Conservation (phyloP, 1,284 basidiomycete species). For the Xerocomus tenax region DNA sequence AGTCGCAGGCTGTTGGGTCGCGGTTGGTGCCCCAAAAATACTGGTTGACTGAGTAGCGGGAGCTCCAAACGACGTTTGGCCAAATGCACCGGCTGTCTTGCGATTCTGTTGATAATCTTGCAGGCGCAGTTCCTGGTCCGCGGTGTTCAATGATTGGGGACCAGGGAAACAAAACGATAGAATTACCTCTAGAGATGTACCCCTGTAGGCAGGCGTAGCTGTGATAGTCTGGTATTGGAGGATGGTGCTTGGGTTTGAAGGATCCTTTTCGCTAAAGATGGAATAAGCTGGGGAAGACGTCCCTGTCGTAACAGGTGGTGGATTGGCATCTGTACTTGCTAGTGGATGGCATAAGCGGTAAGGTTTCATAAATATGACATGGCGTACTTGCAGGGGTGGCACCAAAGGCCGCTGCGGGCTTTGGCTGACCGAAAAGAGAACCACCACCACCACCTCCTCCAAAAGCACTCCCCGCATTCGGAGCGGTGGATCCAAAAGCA, state of each 20-base stretch:
- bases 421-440: constrained; percentile 42
- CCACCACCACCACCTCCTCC: constrained; percentile 31
- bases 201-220: constrained; percentile 62
- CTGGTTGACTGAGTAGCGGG: constrained; percentile 22
- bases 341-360: constrained; percentile 12
- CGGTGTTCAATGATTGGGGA: not conserved
- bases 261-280: constrained; percentile 53
- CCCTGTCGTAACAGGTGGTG: constrained; percentile 53
- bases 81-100: constrained; percentile 53
- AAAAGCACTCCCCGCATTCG: constrained; percentile 35
- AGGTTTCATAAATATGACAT: constrained; percentile 1
- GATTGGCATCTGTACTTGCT: constrained; percentile 30
- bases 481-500: constrained; percentile 39
- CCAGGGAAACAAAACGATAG: constrained; percentile 1
- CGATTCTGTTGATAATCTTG: constrained; percentile 72
- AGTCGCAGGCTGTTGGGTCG: constrained; percentile 30
- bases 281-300: constrained; percentile 52
- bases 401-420: constrained; percentile 45
- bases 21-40: constrained; percentile 38
- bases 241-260: constrained; percentile 32
- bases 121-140: constrained; percentile 53
- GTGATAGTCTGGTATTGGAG: constrained; percentile 66
- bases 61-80: constrained; percentile 33
- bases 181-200: constrained; percentile 61
- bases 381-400: constrained; percentile 32